phyloP scores from a whole-genome alignment of 192 early-diverging fungal genomes.

The Backusella tarrabulga region DNA sequence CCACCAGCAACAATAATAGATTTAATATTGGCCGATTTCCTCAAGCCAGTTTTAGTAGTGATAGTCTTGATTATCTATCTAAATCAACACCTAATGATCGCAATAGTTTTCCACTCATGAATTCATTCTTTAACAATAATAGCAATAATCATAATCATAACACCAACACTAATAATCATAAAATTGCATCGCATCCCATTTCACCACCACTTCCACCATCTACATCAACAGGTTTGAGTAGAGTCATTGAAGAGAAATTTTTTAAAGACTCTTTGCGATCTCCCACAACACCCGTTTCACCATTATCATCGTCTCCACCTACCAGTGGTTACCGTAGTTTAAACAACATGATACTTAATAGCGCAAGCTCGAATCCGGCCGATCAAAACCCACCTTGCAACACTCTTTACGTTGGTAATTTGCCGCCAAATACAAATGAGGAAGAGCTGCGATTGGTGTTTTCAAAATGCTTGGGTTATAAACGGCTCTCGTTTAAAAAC shows the following conservation, averaged over 20 bases:
- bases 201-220: constrained; percentile 1
- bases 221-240: constrained; percentile 6
- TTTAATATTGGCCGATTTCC: neutral
- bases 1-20: neutral
- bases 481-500: constrained; percentile 83
- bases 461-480: constrained; percentile 80
- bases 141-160: constrained; percentile 1
- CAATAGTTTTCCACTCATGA: constrained; percentile 7
- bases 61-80: constrained; percentile 12
- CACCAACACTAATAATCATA: constrained; percentile 7
- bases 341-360: constrained; percentile 15
- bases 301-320: neutral
- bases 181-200: constrained; percentile 7
- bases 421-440: constrained; percentile 88
- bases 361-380: constrained; percentile 54
- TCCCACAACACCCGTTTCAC: neutral
- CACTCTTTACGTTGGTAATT: constrained; percentile 98
- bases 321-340: constrained; percentile 11
- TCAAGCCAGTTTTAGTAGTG: constrained; percentile 1
- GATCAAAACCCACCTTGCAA: constrained; percentile 99
- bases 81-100: constrained; percentile 16
- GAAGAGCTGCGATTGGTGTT: constrained; percentile 88
- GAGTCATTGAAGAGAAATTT: constrained; percentile 1
- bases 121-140: constrained; percentile 5
- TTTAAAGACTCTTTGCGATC: neutral